Base-by-base conservation (phyloP, 2,329 filamentous ascomycete species). In the Botrytis sinoallii region DNA sequence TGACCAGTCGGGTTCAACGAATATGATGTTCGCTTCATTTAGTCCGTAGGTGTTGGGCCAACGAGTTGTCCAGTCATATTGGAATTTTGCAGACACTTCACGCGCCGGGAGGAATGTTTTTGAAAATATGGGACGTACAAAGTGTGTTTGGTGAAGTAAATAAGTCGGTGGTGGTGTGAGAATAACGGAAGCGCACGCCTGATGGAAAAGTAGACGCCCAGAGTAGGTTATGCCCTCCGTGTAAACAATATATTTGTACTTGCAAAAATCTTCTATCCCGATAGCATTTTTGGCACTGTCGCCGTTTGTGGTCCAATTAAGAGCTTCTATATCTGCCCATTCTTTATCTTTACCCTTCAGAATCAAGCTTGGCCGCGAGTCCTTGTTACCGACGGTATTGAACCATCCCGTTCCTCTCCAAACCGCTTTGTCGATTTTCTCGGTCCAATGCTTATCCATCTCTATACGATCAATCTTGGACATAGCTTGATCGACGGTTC, bases 211-310 rank as follows among this genome's bases (percentile, higher is more conserved):
- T 73, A 88, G 84, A 20, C 86, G 83, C 1, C 86, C 86, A 71
- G 83, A 85, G 80, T 88, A 88, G 6, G 85, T 84, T n/a, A 88
- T 81, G 9, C 86, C 86, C 80, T 88, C 86, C 10, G 86, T 87
- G 79, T 88, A 84, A 40, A 88, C 79, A 60, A 88, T 81, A 79
- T 87, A 88, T 72, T 83, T 84, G 79, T 86, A 85, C 71, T 80
- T 80, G 79, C 86, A 88, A 75, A 88, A 88, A 65, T 85, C 85
- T 75, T 86, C 83, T 76, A 88, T 85, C 14, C 77, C 75, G 16
- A 88, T 76, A 14, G 83, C 83, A 80, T 88, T 88, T 42, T 87
- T 86, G 29, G 80, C 80, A 40, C 79, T 80, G 14, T 73, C 76
- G 12, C 64, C 76, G 70, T 76, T 76, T 4, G 59, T 76, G 67